These are phyloP conservation scores for Pichia sp. DNA, from an alignment of 1,139 yeast genomes.

Conservation along the genomic window DNA sequence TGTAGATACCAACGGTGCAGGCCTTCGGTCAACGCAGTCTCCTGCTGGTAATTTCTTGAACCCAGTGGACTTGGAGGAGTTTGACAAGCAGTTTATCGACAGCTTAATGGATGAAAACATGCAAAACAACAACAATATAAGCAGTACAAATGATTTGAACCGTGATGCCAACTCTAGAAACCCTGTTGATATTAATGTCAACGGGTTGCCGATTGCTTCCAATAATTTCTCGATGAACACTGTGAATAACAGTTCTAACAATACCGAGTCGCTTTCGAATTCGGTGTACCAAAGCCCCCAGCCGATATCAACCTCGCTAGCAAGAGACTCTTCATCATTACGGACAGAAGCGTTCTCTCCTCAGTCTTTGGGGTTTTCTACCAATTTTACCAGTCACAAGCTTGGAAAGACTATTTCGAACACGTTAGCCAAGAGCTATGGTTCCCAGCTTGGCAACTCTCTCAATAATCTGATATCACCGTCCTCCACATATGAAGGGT, in stretches of 20 bases:
- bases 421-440: constrained; percentile 24
- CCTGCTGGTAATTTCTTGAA: not conserved
- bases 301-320: constrained; percentile 14
- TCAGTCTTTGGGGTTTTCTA: constrained; percentile 22
- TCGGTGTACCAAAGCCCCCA: constrained; percentile 12
- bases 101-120: not conserved
- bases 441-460: constrained; percentile 31
- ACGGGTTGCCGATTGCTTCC: not conserved
- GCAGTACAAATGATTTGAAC: not conserved
- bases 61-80: not conserved
- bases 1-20: not conserved
- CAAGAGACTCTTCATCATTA: constrained; percentile 3
- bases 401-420: constrained; percentile 14
- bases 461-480: constrained; percentile 32
- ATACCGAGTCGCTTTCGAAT: not conserved
- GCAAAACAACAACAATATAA: not conserved
- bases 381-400: constrained; percentile 4
- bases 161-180: not conserved
- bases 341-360: constrained; percentile 29
- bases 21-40: not conserved
- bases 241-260: constrained; percentile 4
- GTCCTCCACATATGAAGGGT: constrained; percentile 30
- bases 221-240: constrained; percentile 5
- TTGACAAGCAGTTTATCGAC: constrained; percentile 3
- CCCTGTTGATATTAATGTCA: not conserved